phyloP scores from a whole-genome alignment of 805 yeast genomes.

The Metschnikowia aberdeeniae region DNA sequence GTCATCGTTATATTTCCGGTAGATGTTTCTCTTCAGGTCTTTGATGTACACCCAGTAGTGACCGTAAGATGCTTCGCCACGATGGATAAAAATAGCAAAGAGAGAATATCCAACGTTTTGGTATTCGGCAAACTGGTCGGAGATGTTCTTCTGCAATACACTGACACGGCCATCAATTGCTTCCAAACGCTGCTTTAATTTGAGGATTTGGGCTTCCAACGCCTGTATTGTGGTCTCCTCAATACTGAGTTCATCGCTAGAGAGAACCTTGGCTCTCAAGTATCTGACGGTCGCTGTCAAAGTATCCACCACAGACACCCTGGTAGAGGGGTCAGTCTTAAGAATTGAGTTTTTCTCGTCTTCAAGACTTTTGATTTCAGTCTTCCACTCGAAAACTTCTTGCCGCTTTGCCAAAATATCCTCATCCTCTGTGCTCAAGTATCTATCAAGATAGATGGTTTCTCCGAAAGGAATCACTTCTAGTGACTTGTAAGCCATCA shows the following conservation, averaged over 20 bases:
- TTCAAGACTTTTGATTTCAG: constrained; percentile 43
- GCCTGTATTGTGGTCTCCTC: constrained; percentile 46
- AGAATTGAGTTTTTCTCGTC: constrained; percentile 41
- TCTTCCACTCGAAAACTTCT: constrained; percentile 62
- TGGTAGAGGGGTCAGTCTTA: constrained; percentile 35
- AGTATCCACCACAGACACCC: constrained; percentile 34
- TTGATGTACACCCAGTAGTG: constrained; percentile 95
- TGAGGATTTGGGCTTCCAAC: constrained; percentile 44
- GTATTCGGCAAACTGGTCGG: constrained; percentile 59
- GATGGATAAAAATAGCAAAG: constrained; percentile 89
- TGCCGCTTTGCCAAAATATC: constrained; percentile 49
- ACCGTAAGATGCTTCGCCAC: constrained; percentile 95
- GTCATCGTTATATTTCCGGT: constrained; percentile 92
- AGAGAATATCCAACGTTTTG: constrained; percentile 69
- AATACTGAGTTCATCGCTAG: constrained; percentile 32
- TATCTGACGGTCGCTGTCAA: constrained; percentile 55
- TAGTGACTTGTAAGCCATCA: constrained; percentile 74
- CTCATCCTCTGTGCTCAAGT: constrained; percentile 63
- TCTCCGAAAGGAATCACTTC: constrained; percentile 81
- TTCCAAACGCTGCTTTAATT: constrained; percentile 44
- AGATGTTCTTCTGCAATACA: constrained; percentile 46
- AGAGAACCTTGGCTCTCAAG: constrained; percentile 41
- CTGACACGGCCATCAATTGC: constrained; percentile 39
- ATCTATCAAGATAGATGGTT: constrained; percentile 80
- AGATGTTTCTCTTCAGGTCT: constrained; percentile 63